These are phyloP conservation scores for Xerocomellus intermedius DNA, from an alignment of 768 basidiomycete genomes.

Conservation along the genomic window DNA sequence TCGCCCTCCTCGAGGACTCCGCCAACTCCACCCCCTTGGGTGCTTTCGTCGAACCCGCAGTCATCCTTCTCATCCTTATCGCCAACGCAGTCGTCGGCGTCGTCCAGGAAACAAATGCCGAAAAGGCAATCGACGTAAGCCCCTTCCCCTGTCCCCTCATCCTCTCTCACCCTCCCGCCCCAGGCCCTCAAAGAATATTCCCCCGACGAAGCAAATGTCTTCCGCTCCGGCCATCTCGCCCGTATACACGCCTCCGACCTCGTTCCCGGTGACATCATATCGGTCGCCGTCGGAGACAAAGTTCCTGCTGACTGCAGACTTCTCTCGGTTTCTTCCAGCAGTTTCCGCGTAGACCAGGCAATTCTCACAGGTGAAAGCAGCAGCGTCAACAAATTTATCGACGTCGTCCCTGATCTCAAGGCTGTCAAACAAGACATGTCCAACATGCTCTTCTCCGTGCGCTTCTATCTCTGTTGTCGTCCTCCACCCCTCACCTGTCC, in stretches of 20 bases:
- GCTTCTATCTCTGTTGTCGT: neutral
- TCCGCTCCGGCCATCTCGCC: conserved; percentile 65
- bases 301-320: conserved; percentile 94
- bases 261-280: conserved; percentile 92
- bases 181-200: conserved; percentile 97
- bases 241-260: conserved; percentile 86
- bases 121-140: conserved; percentile 95
- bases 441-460: conserved; percentile 93
- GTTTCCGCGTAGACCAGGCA: conserved; percentile 94
- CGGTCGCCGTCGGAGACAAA: conserved; percentile 91
- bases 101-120: conserved; percentile 94
- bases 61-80: conserved; percentile 93
- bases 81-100: conserved; percentile 98
- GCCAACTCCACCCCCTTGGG: conserved; percentile 65
- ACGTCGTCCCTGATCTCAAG: conserved; percentile 62
- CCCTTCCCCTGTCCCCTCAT: neutral
- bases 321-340: conserved; percentile 85
- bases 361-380: conserved; percentile 93
- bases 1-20: conserved; percentile 84
- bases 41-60: conserved; percentile 93
- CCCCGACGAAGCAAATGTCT: conserved; percentile 91
- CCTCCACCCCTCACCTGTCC: neutral
- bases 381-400: conserved; percentile 80
- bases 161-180: neutral
- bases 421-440: conserved; percentile 99